Percentiles rank a stretch among this genome's conserved stretches.
Conservation (phyloP, 176 grass and related monocot species). For the Leersia perrieri region DNA sequence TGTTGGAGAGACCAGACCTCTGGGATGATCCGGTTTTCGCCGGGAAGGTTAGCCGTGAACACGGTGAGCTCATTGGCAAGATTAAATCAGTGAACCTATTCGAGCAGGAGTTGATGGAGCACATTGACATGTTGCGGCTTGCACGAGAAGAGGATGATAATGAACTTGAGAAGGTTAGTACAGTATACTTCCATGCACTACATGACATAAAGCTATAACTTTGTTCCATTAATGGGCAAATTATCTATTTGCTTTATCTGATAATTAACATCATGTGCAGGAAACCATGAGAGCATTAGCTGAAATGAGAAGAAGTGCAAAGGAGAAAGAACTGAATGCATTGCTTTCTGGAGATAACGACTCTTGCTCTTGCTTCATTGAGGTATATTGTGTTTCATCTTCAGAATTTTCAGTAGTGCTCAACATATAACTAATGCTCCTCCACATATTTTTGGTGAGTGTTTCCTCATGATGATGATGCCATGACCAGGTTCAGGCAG, state of each 20-base stretch:
- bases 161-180: conserved; percentile 74
- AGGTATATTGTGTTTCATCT: conserved; percentile 46
- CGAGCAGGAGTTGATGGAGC: conserved; percentile 79
- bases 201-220: conserved; percentile 1
- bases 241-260: conserved; percentile 24
- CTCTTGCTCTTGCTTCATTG: conserved; percentile 93
- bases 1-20: conserved; percentile 74
- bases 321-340: conserved; percentile 94
- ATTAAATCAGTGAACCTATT: conserved; percentile 77
- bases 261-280: conserved; percentile 44
- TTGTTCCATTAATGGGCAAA: neutral
- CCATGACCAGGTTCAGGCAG: conserved; percentile 77
- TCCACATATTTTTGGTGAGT: neutral
- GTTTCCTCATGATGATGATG: conserved; percentile 18
- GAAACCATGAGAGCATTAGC: conserved; percentile 79
- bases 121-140: conserved; percentile 90
- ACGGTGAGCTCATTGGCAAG: conserved; percentile 74
- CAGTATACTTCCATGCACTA: neutral
- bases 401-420: conserved; percentile 12
- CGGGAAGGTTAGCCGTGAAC: conserved; percentile 83
- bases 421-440: conserved; percentile 7
- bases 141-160: conserved; percentile 87
- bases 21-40: conserved; percentile 91
- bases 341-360: conserved; percentile 81
- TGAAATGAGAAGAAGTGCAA: conserved; percentile 82